phyloP scores from a whole-genome alignment of 1,284 basidiomycete genomes.

The Fomitopsis betulina region DNA sequence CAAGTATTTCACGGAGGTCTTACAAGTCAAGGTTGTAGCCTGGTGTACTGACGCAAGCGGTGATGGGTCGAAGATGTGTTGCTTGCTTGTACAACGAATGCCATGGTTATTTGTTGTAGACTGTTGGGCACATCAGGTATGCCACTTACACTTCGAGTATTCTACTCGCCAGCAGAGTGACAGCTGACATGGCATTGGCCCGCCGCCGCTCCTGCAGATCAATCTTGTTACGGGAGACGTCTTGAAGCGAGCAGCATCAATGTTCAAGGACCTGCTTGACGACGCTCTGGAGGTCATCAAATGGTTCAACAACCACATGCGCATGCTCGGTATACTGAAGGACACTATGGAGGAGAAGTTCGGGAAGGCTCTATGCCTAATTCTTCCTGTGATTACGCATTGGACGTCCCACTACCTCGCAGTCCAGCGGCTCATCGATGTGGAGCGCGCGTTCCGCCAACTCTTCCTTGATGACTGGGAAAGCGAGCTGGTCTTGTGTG shows the following conservation, averaged over 20 bases:
- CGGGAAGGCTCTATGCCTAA: neutral
- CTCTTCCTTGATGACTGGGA: conserved; percentile 7
- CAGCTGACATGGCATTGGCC: too few species aligned
- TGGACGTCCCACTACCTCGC: conserved; percentile 14
- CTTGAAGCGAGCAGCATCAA: neutral
- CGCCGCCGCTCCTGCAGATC: neutral
- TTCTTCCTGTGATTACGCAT: conserved; percentile 12
- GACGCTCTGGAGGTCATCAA: conserved; percentile 25
- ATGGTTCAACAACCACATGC: conserved; percentile 30
- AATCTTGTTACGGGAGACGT: neutral
- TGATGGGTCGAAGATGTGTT: conserved; percentile 28
- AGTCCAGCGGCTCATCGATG: conserved; percentile 5
- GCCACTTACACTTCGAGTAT: neutral
- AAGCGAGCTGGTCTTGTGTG: neutral
- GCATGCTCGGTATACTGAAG: conserved; percentile 23
- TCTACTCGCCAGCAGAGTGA: too few species aligned
- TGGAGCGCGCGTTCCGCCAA: conserved; percentile 14
- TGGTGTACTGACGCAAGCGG: conserved; percentile 27
- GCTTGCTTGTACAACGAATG: conserved; percentile 14
- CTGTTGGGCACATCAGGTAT: conserved; percentile 32
- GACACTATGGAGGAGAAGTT: conserved; percentile 13
- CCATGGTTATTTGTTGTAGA: conserved; percentile 22
- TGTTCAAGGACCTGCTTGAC: neutral
- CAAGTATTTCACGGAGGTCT: conserved; percentile 13
- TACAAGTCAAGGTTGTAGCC: conserved; percentile 20